Evolutionary conservation across 306 rosid genomes (phyloP).

Genomic region (Astragalus glycyphyllos): DNA sequence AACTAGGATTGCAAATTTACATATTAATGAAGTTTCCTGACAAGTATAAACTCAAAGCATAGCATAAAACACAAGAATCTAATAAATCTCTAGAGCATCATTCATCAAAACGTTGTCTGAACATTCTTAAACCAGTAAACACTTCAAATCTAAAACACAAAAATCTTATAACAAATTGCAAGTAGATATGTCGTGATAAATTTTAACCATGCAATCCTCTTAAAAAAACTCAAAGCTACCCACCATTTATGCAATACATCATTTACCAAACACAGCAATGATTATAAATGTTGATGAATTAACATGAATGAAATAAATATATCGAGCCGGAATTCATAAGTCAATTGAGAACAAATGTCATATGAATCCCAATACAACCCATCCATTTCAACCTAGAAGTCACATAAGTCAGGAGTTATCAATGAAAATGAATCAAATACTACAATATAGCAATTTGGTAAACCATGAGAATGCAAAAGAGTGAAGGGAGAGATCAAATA

Average conservation of each 20-base stretch:
- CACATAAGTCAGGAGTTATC: constrained; percentile 4
- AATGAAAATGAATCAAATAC: constrained; percentile 38
- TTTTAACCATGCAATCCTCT: background rate
- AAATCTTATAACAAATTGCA: constrained; percentile 23
- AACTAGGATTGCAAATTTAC: constrained; percentile 8
- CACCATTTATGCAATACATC: constrained; percentile 6
- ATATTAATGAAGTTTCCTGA: background rate
- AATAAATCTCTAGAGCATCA: constrained; percentile 11
- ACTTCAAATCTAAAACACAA: background rate
- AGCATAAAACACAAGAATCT: background rate
- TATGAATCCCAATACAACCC: constrained; percentile 16
- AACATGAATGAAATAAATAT: constrained; percentile 17
- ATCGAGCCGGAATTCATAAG: constrained; percentile 13
- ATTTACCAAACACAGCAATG: constrained; percentile 18
- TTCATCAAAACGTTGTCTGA: background rate
- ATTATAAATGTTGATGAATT: constrained; percentile 15
- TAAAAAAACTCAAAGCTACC: constrained; percentile 1
- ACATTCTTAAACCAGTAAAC: background rate
- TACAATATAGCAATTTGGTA: constrained; percentile 18
- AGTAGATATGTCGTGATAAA: background rate
- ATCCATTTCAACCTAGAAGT: constrained; percentile 22
- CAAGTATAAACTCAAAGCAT: background rate
- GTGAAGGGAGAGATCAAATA: constrained; percentile 16
- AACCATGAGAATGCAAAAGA: background rate
- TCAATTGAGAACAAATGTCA: constrained; percentile 1